Base-by-base conservation (phyloP, 371 early-diverging fungal species). In the Nosema muscidifuracis region DNA sequence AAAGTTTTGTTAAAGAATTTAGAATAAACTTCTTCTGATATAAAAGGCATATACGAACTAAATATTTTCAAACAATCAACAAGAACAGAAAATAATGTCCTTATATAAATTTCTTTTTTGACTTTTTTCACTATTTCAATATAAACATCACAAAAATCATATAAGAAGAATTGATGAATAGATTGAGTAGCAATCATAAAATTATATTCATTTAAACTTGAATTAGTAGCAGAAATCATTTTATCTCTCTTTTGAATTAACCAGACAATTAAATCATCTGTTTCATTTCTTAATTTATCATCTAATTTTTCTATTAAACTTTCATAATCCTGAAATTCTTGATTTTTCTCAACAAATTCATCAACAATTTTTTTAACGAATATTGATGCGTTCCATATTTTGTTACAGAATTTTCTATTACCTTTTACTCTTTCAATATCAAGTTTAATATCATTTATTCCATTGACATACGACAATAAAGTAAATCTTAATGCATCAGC, bases 381-480 rank as follows among this genome's bases (percentile, higher is more conserved):
- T 36, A 71, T 74, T 2, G 42, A 62, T 4, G 93, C 95, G 83
- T 97, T 95, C 95, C 95, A 99, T 42, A 99, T 84, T 87, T 99
- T 99, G 87, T 97, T 99, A 85, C 96, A 95, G 87, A 96, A 94
- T 85, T 93, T 92, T 84, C 95, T 88, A 85, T 96, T 95, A 50
- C 97, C 95, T 74, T 92, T 93, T 20, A 97, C 93, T 80, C 94
- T 91, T 68, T 88, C 72, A 63, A 99, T 91, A 85, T 96, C 92
- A 71, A 99, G 82, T 82, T 95, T 96, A 78, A 98, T 91, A 80
- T 94, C 94, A 72, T 91, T 89, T 40, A 92, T 91, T 77, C 84
- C 77, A 34, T 75, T 87, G 9, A 91, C 89, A 85, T 93, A 95
- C 16, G 91, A 88, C 65, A 93, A 89, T 58, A 99, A 86, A 10